Conservation (phyloP, 352 stramenopile species). For the Globisporangium takayamanum region DNA sequence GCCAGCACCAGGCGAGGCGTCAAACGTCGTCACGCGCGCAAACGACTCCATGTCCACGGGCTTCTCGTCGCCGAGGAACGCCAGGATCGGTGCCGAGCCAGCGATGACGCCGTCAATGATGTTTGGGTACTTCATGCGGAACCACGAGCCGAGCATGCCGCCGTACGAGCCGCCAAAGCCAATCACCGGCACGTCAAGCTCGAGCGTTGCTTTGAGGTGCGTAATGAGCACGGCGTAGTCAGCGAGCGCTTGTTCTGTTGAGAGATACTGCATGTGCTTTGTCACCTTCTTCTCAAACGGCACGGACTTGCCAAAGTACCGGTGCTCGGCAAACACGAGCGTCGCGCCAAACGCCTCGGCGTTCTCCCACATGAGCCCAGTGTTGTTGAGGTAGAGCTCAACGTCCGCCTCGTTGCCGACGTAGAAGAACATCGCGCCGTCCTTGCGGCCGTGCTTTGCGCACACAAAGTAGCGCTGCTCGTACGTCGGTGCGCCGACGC, state of each 20-base stretch:
- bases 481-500: slow-evolving; percentile 50
- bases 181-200: slow-evolving; percentile 69
- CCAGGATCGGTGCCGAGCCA: slow-evolving; percentile 84
- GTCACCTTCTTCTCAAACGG: slow-evolving; percentile 57
- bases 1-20: slow-evolving; percentile 62
- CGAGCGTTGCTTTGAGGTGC: slow-evolving; percentile 40
- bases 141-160: slow-evolving; percentile 91
- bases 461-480: slow-evolving; percentile 89
- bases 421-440: slow-evolving; percentile 91
- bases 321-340: slow-evolving; percentile 96
- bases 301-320: slow-evolving; percentile 93
- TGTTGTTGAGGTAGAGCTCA: slow-evolving; percentile 94
- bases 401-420: slow-evolving; percentile 94
- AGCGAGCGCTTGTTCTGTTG: slow-evolving; percentile 81
- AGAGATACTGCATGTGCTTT: slow-evolving; percentile 71
- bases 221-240: slow-evolving; percentile 81
- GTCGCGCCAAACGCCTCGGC: slow-evolving; percentile 85
- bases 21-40: slow-evolving; percentile 41
- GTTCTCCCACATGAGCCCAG: slow-evolving; percentile 95
- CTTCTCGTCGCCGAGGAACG: slow-evolving; percentile 54
- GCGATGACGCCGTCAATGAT: slow-evolving; percentile 88
- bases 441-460: slow-evolving; percentile 48
- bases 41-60: slow-evolving; percentile 68
- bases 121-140: slow-evolving; percentile 91
- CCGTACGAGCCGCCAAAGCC: slow-evolving; percentile 92